phyloP scores from a whole-genome alignment of 2,329 filamentous ascomycete species.

The Sarocladium kiliense region DNA sequence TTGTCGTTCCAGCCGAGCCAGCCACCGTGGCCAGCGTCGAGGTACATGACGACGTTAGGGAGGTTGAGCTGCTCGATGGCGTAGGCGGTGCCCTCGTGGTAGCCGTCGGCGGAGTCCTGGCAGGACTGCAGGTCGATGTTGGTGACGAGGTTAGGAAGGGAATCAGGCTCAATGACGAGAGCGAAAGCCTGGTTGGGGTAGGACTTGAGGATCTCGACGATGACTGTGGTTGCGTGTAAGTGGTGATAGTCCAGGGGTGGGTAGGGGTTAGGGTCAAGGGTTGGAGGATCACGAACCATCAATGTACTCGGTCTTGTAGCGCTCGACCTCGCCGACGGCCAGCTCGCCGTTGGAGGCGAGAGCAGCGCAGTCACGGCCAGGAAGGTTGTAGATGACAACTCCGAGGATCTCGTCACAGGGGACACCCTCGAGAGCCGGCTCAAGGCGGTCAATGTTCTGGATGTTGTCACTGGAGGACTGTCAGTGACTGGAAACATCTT shows the following conservation, averaged over 20 bases:
- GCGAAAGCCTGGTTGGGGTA: constrained; percentile 46
- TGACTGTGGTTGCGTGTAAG: constrained; percentile 15
- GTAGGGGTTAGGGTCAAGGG: not conserved
- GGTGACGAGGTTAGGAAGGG: constrained; percentile 57
- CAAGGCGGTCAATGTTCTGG: constrained; percentile 30
- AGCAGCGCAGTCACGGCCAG: constrained; percentile 60
- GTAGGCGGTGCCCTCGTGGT: constrained; percentile 37
- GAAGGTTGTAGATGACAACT: constrained; percentile 58
- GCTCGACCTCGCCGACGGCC: constrained; percentile 43
- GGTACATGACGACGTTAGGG: constrained; percentile 57
- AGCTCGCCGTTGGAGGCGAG: constrained; percentile 60
- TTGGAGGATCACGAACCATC: constrained; percentile 23
- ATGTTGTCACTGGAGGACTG: constrained; percentile 27
- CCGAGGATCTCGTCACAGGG: constrained; percentile 34
- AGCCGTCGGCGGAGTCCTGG: constrained; percentile 45
- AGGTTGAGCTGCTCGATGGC: constrained; percentile 52
- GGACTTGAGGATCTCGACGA: constrained; percentile 44
- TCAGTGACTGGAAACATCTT: too few species aligned
- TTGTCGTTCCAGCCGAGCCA: constrained; percentile 64
- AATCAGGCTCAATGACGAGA: constrained; percentile 53
- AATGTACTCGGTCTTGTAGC: constrained; percentile 37
- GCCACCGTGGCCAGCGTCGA: constrained; percentile 59
- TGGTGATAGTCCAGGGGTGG: constrained; percentile 10
- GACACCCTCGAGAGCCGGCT: constrained; percentile 29
- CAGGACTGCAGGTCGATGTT: constrained; percentile 51